Base-by-base conservation (phyloP, 805 yeast genomes). In the Priceomyces haplophilus region DNA sequence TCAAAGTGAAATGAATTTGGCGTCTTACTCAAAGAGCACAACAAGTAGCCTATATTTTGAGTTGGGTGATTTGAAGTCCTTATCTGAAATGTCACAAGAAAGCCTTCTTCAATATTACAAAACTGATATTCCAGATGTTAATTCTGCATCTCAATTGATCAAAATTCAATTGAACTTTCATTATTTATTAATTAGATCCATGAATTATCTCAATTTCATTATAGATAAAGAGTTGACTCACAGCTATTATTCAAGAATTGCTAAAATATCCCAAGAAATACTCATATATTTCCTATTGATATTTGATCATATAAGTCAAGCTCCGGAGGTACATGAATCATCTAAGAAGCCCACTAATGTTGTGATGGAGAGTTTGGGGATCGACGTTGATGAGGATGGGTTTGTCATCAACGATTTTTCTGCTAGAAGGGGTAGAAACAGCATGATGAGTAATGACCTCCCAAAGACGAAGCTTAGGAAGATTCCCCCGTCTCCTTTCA, bases 321-420 rank as follows among this genome's bases (percentile, higher is more conserved):
- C 65, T 7, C 36, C 24, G 4, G 54, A 51, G 38, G 39, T 16
- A 12, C 36, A 35, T 13, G 46, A 42, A 36, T 6, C 29, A n/a
- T 30, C 29, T 4, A 43, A 40, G 13, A 43, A 40, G 2, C 41
- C 55, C 7, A 47, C 46, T 24, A 53, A 51, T 21, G 45, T 58
- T 6, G 60, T 64, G n/a, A 58, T 65, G 58, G 66, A 61, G 37
- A 61, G 65, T 44, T 56, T 66, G 38, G 72, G 69, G 7, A 46
- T 69, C 21, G 73, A 67, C 49, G 64, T 67, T 15, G 73, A 71
- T 44, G 74, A 70, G 37, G 75, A 69, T 47, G 76, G 76, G 18
- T 68, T 68, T 51, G 69, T 70, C 4, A 67, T 69, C 12, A 70
- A 70, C 45, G 75, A 69, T 52, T 69, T 69, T 47, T 63, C 67